A percentile compares a stretch with the other conserved stretches of the same genome.
Conservation (phyloP, 768 basidiomycete genomes). For the Suillus hirtellus region DNA sequence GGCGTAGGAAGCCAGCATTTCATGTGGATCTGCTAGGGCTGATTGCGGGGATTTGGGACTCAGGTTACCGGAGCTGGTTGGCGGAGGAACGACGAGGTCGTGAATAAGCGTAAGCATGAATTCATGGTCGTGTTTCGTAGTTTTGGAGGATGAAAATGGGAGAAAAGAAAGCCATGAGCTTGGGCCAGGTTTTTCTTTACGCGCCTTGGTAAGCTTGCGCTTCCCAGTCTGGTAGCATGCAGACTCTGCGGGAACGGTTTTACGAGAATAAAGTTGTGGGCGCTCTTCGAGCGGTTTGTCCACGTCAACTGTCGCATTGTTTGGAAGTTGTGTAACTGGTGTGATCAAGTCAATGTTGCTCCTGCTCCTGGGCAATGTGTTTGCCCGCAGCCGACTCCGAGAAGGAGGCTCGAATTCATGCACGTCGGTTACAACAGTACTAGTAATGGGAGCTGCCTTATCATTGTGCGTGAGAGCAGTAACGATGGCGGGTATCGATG, state of each 20-base stretch:
- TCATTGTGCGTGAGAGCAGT: not conserved
- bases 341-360: not conserved
- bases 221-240: not conserved
- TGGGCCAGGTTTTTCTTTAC: not conserved
- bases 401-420: not conserved
- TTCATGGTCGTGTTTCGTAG: conserved; percentile 46
- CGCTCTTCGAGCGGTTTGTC: conserved; percentile 6
- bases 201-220: not conserved
- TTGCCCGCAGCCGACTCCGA: not conserved
- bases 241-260: not conserved
- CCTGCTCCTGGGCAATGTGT: not conserved
- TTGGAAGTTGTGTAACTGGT: not conserved
- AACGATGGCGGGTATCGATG: not conserved
- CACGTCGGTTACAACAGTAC: not conserved
- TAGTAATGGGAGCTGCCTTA: not conserved
- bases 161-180: conserved; percentile 32
- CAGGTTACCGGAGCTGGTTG: conserved; percentile 12
- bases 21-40: conserved; percentile 11
- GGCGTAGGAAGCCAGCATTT: conserved; percentile 59
- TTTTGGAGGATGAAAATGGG: conserved; percentile 26
- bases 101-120: conserved; percentile 54
- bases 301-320: too few relatives aligned
- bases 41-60: too few relatives aligned
- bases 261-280: not conserved
- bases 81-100: conserved; percentile 43